Evolutionary conservation across 441 rosid species (phyloP).

Genomic region (Gossypium armourianum): DNA sequence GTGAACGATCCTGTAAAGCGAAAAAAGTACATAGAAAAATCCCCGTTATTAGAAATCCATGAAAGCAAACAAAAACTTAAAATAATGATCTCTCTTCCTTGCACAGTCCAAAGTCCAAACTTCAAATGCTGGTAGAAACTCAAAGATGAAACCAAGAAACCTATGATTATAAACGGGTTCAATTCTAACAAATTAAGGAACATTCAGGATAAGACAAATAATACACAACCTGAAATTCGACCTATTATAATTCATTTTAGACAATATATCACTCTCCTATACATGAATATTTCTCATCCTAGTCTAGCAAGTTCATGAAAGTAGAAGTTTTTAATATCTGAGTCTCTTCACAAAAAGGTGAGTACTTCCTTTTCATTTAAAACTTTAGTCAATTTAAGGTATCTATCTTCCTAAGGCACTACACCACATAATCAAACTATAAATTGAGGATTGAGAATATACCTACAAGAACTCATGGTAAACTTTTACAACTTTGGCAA

Average conservation of each 20-base stretch:
- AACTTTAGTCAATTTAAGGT: neutral
- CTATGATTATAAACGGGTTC: neutral
- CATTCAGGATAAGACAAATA: neutral
- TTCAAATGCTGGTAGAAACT: neutral
- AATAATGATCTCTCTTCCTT: neutral
- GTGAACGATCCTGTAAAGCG: constrained; percentile 77
- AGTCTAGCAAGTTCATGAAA: neutral
- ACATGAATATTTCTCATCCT: neutral
- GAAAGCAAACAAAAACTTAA: neutral
- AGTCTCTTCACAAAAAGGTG: neutral
- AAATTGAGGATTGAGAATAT: neutral
- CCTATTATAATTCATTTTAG: neutral
- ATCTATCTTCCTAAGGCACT: neutral
- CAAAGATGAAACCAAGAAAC: neutral
- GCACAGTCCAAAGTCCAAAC: neutral
- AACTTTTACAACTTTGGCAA: neutral
- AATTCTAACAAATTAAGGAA: neutral
- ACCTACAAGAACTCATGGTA: neutral
- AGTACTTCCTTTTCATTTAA: neutral
- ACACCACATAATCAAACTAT: neutral
- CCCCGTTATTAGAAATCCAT: neutral
- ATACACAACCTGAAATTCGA: neutral
- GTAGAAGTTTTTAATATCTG: neutral
- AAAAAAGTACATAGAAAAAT: constrained; percentile 18
- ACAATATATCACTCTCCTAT: neutral